These are phyloP conservation scores for Ascobolus immersus DNA, from an alignment of 495 filamentous ascomycete species.

Conservation along the genomic window DNA sequence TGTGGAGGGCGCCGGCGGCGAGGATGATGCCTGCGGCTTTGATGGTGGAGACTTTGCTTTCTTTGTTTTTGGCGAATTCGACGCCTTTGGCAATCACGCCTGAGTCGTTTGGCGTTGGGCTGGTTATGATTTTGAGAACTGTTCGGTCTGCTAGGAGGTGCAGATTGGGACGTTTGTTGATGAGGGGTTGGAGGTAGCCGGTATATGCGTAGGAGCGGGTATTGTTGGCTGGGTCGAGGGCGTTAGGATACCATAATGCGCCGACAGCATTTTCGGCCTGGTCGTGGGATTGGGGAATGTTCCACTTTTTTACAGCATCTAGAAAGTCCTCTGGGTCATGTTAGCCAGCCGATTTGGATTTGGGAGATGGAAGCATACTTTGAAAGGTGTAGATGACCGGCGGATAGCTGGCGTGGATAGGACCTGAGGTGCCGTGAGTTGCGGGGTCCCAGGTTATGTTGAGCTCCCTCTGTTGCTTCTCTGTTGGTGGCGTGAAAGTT, in stretches of 20 bases:
- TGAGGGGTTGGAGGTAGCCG: no score
- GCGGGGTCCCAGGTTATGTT: conserved; percentile 19
- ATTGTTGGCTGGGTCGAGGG: neutral
- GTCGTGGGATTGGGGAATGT: conserved; percentile 23
- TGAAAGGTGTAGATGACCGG: neutral
- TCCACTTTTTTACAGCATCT: conserved; percentile 23
- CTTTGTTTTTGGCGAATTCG: no score
- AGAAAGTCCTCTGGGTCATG: conserved; percentile 27
- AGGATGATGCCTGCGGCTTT: conserved; percentile 21
- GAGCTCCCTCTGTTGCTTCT: no score
- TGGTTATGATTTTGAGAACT: conserved; percentile 15
- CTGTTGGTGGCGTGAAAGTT: conserved; percentile 14
- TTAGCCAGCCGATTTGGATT: no score
- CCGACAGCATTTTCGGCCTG: conserved; percentile 15
- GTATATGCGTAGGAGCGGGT: conserved; percentile 2
- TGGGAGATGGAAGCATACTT: no score
- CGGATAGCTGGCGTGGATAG: neutral
- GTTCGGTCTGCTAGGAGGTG: conserved; percentile 13
- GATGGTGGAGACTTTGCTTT: no score
- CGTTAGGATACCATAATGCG: conserved; percentile 1
- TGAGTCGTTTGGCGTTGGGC: conserved; percentile 1
- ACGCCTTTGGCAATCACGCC: conserved; percentile 5
- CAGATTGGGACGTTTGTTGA: conserved; percentile 13
- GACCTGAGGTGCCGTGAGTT: neutral
- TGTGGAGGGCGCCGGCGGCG: conserved; percentile 22